Percentiles rank a stretch among this genome's conserved stretches.
Evolutionary conservation across 306 rosid genomes (phyloP).

Genomic region (Begonia masoniana): DNA sequence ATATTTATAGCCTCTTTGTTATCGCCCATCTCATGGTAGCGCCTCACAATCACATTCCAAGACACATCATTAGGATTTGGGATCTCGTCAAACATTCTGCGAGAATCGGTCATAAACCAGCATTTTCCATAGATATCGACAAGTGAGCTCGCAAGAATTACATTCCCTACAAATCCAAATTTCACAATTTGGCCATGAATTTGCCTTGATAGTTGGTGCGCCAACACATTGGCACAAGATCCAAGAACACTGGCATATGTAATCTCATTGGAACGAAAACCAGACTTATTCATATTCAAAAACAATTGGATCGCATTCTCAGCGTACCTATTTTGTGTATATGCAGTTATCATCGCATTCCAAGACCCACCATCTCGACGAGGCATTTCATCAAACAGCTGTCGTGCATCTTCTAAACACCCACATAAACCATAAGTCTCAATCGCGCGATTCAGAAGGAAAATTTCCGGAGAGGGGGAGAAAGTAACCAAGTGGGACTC

Average conservation of each 20-base stretch:
- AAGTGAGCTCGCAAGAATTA: slow-evolving; percentile 49
- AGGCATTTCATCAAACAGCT: slow-evolving; percentile 75
- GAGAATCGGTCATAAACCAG: slow-evolving; percentile 31
- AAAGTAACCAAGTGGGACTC: slow-evolving; percentile 51
- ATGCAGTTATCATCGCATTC: slow-evolving; percentile 52
- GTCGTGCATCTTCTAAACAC: slow-evolving; percentile 41
- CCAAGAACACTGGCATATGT: slow-evolving; percentile 48
- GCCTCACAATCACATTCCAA: slow-evolving; percentile 70
- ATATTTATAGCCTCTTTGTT: slow-evolving; percentile 31
- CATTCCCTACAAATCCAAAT: slow-evolving; percentile 39
- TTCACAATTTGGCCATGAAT: slow-evolving; percentile 37
- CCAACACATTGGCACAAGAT: slow-evolving; percentile 30
- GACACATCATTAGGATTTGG: slow-evolving; percentile 42
- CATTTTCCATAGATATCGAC: slow-evolving; percentile 67
- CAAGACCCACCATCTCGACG: slow-evolving; percentile 54
- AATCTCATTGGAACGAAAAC: slow-evolving; percentile 24
- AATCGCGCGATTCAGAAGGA: slow-evolving; percentile 54
- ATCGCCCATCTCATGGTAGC: slow-evolving; percentile 51
- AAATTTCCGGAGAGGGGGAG: slow-evolving; percentile 33
- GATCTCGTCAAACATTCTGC: slow-evolving; percentile 50
- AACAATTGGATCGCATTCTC: slow-evolving; percentile 25
- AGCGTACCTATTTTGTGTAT: slow-evolving; percentile 19
- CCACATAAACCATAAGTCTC: slow-evolving; percentile 52
- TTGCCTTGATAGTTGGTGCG: slow-evolving; percentile 28
- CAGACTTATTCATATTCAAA: slow-evolving; percentile 22